Evolutionary conservation across 768 basidiomycete genomes (phyloP).

Genomic region (Cubamyces lactineus): DNA sequence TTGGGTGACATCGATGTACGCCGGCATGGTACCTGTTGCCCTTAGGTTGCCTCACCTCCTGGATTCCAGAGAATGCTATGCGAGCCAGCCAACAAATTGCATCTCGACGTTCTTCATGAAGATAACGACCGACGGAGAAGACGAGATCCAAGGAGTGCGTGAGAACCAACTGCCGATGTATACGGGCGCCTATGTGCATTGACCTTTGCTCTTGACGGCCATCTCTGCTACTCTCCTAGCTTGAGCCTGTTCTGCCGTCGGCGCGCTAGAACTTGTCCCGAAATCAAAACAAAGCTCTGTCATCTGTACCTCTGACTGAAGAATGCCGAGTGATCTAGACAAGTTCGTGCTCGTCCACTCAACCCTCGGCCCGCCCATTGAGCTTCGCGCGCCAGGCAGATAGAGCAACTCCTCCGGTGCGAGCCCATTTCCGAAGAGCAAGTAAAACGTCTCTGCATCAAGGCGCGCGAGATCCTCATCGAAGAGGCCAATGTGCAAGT

Average conservation of each 20-base stretch:
- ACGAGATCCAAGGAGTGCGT: too few relatives aligned
- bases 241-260: neutral
- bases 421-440: constrained; percentile 95
- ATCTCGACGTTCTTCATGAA: too few relatives aligned
- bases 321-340: constrained; percentile 24
- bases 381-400: constrained; percentile 65
- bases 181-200: too few relatives aligned
- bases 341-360: constrained; percentile 17
- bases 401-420: constrained; percentile 90
- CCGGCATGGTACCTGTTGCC: too few relatives aligned
- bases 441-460: constrained; percentile 93
- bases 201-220: neutral
- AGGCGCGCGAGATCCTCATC: constrained; percentile 94
- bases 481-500: constrained; percentile 98
- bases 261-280: neutral
- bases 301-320: neutral
- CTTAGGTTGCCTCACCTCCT: too few relatives aligned
- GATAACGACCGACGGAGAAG: too few relatives aligned
- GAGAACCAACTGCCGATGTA: too few relatives aligned
- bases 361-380: neutral
- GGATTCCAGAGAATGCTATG: too few relatives aligned
- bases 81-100: too few relatives aligned
- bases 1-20: too few relatives aligned
- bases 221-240: neutral
- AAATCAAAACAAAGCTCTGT: neutral